These are phyloP conservation scores for Phytopythium aichiense DNA, from an alignment of 352 stramenopile genomes.

Conservation along the genomic window DNA sequence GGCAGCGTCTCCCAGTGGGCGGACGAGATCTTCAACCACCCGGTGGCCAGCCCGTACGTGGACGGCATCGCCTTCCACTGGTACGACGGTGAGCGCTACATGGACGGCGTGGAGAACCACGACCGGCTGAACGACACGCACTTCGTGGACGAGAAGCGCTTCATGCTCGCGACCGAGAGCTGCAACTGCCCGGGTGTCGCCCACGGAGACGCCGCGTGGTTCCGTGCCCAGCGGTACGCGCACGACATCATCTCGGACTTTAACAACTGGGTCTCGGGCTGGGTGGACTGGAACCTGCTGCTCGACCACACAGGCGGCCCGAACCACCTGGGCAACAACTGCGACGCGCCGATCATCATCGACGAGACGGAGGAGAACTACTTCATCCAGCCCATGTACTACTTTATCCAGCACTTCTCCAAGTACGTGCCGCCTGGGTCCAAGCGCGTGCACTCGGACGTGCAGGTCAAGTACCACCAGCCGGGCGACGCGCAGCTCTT, in stretches of 20 bases:
- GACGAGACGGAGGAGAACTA: conserved; percentile 60
- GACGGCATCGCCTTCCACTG: conserved; percentile 92
- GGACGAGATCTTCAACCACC: conserved; percentile 60
- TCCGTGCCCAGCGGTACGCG: conserved; percentile 80
- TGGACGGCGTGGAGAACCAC: conserved; percentile 71
- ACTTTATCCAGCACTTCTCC: conserved; percentile 90
- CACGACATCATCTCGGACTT: conserved; percentile 90
- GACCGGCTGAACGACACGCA: conserved; percentile 75
- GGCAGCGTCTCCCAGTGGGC: conserved; percentile 69
- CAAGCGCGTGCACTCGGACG: conserved; percentile 51
- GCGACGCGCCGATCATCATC: conserved; percentile 79
- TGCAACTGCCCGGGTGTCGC: conserved; percentile 76
- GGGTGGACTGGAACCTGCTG: conserved; percentile 93
- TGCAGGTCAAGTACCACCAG: conserved; percentile 40
- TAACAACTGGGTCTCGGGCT: conserved; percentile 85
- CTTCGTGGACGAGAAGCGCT: conserved; percentile 49
- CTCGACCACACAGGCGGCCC: conserved; percentile 85
- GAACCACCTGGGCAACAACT: conserved; percentile 83
- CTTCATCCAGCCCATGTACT: conserved; percentile 86
- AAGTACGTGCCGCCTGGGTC: conserved; percentile 82
- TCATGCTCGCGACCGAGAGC: conserved; percentile 69
- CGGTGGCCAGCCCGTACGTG: conserved; percentile 65
- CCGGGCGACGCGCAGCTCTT: conserved; percentile 64
- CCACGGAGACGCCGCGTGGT: conserved; percentile 65
- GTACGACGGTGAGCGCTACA: conserved; percentile 63